Evolutionary conservation across 2,329 filamentous ascomycete species (phyloP).

Genomic region (Lachnellula arida): DNA sequence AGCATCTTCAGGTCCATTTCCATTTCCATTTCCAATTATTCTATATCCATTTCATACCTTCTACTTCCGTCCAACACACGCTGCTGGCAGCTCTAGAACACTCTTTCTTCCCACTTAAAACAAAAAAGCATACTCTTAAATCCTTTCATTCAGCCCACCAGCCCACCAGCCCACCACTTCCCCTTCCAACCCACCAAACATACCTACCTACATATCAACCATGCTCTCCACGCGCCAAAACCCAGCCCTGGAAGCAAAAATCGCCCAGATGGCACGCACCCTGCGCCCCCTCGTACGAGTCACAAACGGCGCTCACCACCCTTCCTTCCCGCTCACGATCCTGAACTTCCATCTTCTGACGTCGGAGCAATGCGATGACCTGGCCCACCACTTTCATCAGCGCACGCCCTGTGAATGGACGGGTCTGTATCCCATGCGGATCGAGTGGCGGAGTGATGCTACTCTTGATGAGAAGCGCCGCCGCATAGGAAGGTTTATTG

Average conservation of each 20-base stretch:
- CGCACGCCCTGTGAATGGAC: slow-evolving; percentile 51
- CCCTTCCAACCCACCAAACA: neutral
- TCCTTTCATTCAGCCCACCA: neutral
- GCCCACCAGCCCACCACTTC: neutral
- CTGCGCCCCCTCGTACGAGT: slow-evolving; percentile 64
- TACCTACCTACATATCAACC: neutral
- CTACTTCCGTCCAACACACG: slow-evolving; percentile 6
- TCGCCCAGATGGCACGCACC: slow-evolving; percentile 59
- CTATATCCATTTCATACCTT: slow-evolving; percentile 4
- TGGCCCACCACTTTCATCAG: slow-evolving; percentile 73
- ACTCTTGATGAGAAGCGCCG: slow-evolving; percentile 60
- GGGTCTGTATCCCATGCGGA: slow-evolving; percentile 61
- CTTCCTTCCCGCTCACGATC: slow-evolving; percentile 60
- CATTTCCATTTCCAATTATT: slow-evolving; percentile 3
- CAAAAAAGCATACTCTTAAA: neutral
- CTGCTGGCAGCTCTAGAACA: slow-evolving; percentile 25
- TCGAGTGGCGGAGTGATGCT: slow-evolving; percentile 54
- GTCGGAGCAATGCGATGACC: slow-evolving; percentile 61
- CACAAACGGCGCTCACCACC: slow-evolving; percentile 57
- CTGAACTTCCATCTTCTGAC: slow-evolving; percentile 72
- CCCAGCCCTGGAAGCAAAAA: slow-evolving; percentile 54
- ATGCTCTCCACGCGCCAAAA: slow-evolving; percentile 29
- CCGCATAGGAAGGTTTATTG: slow-evolving; percentile 70
- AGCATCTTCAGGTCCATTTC: slow-evolving; percentile 3
- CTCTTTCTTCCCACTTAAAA: slow-evolving; percentile 1